These are phyloP conservation scores for Ceratocystis lukuohia DNA, from an alignment of 2,329 filamentous ascomycete species.

Conservation along the genomic window DNA sequence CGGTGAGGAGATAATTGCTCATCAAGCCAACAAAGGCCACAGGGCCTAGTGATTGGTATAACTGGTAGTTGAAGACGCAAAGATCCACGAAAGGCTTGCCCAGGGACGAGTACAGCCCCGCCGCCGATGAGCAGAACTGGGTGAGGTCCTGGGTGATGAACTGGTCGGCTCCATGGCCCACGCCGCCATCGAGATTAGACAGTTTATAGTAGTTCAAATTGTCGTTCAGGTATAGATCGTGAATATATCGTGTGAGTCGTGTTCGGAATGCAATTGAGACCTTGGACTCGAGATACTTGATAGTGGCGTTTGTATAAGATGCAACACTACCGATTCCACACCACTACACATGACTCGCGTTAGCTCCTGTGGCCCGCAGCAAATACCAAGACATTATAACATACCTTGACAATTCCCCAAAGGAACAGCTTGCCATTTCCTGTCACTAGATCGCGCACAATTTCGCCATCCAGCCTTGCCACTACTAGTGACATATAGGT, in stretches of 20 bases:
- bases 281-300: slow-evolving; percentile 95
- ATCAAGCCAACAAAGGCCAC: slow-evolving; percentile 74
- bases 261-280: slow-evolving; percentile 97
- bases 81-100: slow-evolving; percentile 98
- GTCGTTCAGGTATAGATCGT: slow-evolving; percentile 90
- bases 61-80: slow-evolving; percentile 94
- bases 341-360: slow-evolving; percentile 43
- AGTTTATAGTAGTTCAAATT: slow-evolving; percentile 95
- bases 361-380: background rate
- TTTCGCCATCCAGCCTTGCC: slow-evolving; percentile 84
- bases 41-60: slow-evolving; percentile 82
- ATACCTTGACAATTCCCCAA: slow-evolving; percentile 69
- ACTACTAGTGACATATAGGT: slow-evolving; percentile 92
- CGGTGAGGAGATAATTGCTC: slow-evolving; percentile 88
- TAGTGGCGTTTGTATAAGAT: slow-evolving; percentile 97
- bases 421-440: slow-evolving; percentile 82
- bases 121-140: slow-evolving; percentile 83
- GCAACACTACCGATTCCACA: slow-evolving; percentile 84
- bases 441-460: slow-evolving; percentile 89
- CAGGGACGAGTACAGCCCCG: slow-evolving; percentile 84
- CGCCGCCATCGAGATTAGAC: slow-evolving; percentile 79
- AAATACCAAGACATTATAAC: slow-evolving; percentile 17
- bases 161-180: slow-evolving; percentile 85
- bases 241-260: slow-evolving; percentile 85
- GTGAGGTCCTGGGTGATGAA: slow-evolving; percentile 97